Base-by-base conservation (phyloP, 768 basidiomycete species). In the Suillus paluster region DNA sequence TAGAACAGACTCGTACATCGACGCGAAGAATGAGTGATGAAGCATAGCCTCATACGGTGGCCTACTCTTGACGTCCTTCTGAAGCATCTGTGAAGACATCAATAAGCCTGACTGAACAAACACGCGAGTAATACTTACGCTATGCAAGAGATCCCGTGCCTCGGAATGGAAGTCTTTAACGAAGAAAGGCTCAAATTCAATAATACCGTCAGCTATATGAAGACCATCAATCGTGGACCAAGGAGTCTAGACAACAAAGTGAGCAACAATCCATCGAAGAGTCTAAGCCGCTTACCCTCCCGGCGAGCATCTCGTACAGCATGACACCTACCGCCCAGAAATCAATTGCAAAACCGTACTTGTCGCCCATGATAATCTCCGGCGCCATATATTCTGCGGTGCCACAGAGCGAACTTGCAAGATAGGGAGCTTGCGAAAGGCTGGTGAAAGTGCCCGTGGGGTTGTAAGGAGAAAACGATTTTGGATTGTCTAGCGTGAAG, bases 261-360 rank as follows among this genome's bases (percentile, higher is more conserved):
- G 14, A 34, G 33, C 17, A 5, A 33, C 9, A 4, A 10, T 50
- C 25, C 10, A 55, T 39, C 10, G 17, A 27, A 54, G 9, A 36
- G 42, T 25, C 5, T 6, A 58, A 23, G 21, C 4, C 33, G 41
- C 63, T 59, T 46, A 57, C 64, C 53, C 10, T 39, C 23, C 64
- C 64, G 2, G 34, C 11, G 10, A 65, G 50, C 64, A 65, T 65
- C 53, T 59, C 57, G 27, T 64, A 63, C 27, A 65, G 25, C 19
- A 63, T 63, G 19, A 65, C 27, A 15, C 63, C 64, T 10, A 62
- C 39, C 1, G 64, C 64, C 64, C 64, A 65, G n/a, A 59, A 65
- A 36, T 65, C 64, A n/a, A 65, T 57, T 12, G 48, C 58, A 10
- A 65, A 65, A 21, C 64, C 52, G 34, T 65, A 65, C 27, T 36